Evolutionary conservation across 2,329 filamentous ascomycete genomes (phyloP), one percentile per base, ranked within the genome.

Genomic region (Nigrospora osmanthi): DNA sequence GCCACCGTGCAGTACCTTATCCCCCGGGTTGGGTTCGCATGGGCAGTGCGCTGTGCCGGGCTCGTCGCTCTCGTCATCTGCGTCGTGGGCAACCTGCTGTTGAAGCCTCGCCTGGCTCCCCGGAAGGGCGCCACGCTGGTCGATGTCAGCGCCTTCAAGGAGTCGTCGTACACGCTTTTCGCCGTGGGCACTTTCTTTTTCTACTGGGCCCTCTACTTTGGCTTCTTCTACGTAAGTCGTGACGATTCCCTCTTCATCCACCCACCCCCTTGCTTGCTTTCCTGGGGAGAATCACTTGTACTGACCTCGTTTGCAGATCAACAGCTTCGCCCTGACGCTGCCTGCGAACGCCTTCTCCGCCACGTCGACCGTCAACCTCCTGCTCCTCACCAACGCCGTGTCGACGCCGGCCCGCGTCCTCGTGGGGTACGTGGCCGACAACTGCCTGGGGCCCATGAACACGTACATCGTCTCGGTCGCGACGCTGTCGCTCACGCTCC

Each of bases 11-110:
- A 74, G 55, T 73, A 80, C 43, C 63, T 85, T 7, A 68, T 84
- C 3, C 80, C 80, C 0, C 66, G 63, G 28, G 62, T 85, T 14
- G 83, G 83, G 0, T 86, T 85, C 54, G 68, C 71, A 2, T 85
- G 81, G 80, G 80, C 83, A 0, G 72, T 83, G 28, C 69, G 82
- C 2, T 72, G 75, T 3, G 65, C 80, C 23, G 80, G 73, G 0
- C 78, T 87, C 47, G 70, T 85, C 38, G 76, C 77, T 30, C 52
- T 85, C 9, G 69, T 64, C 10, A 68, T 65, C 11, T 55, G 70
- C 6, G 53, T 69, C 12, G 53, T 65, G 3, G 54, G 71, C 39
- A 51, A 70, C 6, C 59, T 72, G 45, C 49, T 68, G 15, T 58
- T 78, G 44, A 70, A 66, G 42, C 71, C 73, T 36, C 62, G 69